Base-by-base conservation (phyloP, 2,329 filamentous ascomycete species). In the Colletotrichum incanum region DNA sequence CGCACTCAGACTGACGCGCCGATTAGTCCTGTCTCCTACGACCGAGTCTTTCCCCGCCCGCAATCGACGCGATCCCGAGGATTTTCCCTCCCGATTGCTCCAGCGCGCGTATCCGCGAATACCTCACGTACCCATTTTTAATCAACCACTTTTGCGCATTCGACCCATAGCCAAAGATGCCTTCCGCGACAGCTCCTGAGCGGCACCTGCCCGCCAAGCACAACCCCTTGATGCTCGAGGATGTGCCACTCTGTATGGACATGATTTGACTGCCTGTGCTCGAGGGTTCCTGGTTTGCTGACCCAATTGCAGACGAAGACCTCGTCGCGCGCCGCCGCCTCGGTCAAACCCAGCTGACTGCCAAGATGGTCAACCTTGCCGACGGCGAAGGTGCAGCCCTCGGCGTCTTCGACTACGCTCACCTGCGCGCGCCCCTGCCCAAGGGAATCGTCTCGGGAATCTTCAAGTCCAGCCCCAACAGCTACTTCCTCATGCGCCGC, bases 401-500 rank as follows among this genome's bases (percentile, higher is more conserved):
- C 73, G 94, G 94, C 63, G 91, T 92, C 58, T 98, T 99, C 81
- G 96, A 98, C 83, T 99, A 99, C 82, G 96, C 95, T 75, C 96
- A 99, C 81, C 88, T 99, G 61, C 93, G 96, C 79, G 96, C 95
- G 73, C 96, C 96, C 18, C 86, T 99, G 58, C 96, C 96, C 61
- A 96, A 95, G 83, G 95, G 96, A 75, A 92, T 98, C 76, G 90
- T 92, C 37, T 98, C 95, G 7, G 96, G 96, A 79, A 97, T 99
- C 78, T 98, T 98, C 86, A 93, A 94, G 78, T 92, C 92, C 72
- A 92, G 92, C 80, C 96, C 96, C 6, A 94, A 94, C 81, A 96
- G 94, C 76, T 99, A 99, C 84, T 99, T 98, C 82, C 86, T 99
- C 77, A 99, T 99, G 94, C 92, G 94, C 83, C 92, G 94, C 77